Base-by-base conservation (phyloP, 495 filamentous ascomycete species). In the Penicillium mononematosum region DNA sequence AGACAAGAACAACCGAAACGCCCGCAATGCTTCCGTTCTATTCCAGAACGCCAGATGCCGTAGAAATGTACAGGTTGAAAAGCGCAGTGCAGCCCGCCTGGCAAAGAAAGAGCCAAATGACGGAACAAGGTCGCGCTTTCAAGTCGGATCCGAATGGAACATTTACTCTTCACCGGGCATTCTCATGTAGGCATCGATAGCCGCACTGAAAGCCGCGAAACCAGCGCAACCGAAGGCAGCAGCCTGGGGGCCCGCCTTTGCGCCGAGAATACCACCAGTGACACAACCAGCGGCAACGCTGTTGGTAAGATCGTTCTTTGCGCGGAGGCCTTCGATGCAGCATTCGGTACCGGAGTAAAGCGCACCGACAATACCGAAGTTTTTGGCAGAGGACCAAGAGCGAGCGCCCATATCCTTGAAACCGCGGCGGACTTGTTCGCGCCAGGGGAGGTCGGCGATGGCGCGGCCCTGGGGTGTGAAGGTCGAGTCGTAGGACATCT, bases 301-400 rank as follows among this genome's bases (percentile, higher is more conserved):
- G 77, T 98, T 98, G 53, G 78, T 85, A 41, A 98, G 70, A 73
- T 98, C 94, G 71, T 96, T 96, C 78, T 95, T 96, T 3, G 94
- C 94, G 10, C 94, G 81, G 56, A 84, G 77, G 0, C 91, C 92
- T 69, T 98, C 95, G 58, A 98, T 92, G 51, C 88, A 90, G 76
- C 94, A 98, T 76, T 98, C 94, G 12, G 92, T 96, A 22, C 94
- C 95, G 16, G 83, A 79, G 75, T 93, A 98, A 9, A 98, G 81
- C 0, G 91, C 88, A 48, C 94, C 94, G 44, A 98, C 87, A 44
- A 88, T 83, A 25, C 89, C 95, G 74, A 98, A 98, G 73, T 96
- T 97, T 77, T 95, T 95, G 17, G 92, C 94, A 6, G 87, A 89
- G 65, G 86, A 88, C 74, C 78, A 94, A 16, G 89, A 89, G 11